Conservation (phyloP, 345 rosid genomes). For the Populus alba region DNA sequence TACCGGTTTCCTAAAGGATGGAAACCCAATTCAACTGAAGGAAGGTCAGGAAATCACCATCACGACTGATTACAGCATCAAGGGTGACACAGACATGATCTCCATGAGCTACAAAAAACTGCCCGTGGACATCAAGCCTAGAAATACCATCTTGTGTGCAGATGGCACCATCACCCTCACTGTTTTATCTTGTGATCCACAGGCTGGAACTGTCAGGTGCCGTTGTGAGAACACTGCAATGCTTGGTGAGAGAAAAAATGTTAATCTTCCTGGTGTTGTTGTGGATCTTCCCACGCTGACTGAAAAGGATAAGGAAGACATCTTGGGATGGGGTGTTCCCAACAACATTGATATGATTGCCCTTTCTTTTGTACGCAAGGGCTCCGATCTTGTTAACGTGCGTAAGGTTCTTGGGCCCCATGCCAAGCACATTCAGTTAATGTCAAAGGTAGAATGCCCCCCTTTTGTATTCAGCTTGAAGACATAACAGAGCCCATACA, state of each 20-base stretch:
- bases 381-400: slow-evolving; percentile 83
- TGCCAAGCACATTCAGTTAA: slow-evolving; percentile 65
- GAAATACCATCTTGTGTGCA: slow-evolving; percentile 72
- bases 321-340: slow-evolving; percentile 81
- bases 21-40: slow-evolving; percentile 29
- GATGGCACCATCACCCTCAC: slow-evolving; percentile 80
- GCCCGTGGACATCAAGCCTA: slow-evolving; percentile 69
- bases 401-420: slow-evolving; percentile 80
- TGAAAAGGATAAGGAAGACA: slow-evolving; percentile 85
- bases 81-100: slow-evolving; percentile 63
- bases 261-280: slow-evolving; percentile 88
- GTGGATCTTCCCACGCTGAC: slow-evolving; percentile 91
- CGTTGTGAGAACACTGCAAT: slow-evolving; percentile 77
- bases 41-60: slow-evolving; percentile 41
- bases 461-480: background rate
- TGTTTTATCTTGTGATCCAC: slow-evolving; percentile 67
- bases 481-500: background rate
- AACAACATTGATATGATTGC: slow-evolving; percentile 86
- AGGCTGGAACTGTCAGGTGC: slow-evolving; percentile 75
- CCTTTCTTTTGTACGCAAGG: slow-evolving; percentile 89
- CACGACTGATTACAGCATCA: slow-evolving; percentile 71
- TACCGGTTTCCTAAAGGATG: slow-evolving; percentile 32
- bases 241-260: slow-evolving; percentile 92
- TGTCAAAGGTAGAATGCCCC: slow-evolving; percentile 69
- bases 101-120: slow-evolving; percentile 91